Conservation (phyloP, 805 yeast species). For the Yamadazyma nakazawae region DNA sequence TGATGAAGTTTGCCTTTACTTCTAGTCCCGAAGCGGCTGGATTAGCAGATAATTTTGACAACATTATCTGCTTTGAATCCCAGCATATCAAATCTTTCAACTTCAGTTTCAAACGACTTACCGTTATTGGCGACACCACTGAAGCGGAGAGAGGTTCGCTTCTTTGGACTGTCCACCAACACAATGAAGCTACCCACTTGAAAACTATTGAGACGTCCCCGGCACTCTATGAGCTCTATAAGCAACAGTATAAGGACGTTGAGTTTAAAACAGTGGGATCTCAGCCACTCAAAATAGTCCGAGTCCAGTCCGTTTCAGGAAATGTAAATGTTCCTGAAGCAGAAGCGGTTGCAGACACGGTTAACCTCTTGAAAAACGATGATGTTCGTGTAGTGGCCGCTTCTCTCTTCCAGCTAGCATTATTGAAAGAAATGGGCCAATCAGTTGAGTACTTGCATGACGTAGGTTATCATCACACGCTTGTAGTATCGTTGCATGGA, state of each 20-base stretch:
- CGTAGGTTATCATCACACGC: slow-evolving; percentile 6
- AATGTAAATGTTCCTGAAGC: slow-evolving; percentile 12
- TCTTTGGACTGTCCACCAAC: not conserved
- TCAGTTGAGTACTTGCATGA: not conserved
- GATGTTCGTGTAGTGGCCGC: slow-evolving; percentile 8
- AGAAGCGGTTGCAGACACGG: slow-evolving; percentile 1
- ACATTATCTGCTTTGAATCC: slow-evolving; percentile 2
- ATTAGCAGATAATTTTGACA: slow-evolving; percentile 1
- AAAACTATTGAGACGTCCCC: not conserved
- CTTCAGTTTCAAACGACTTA: not conserved
- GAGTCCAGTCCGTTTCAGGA: not conserved
- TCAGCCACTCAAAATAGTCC: not conserved
- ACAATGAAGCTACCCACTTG: not conserved
- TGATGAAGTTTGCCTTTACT: slow-evolving; percentile 1
- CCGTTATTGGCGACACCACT: slow-evolving; percentile 1
- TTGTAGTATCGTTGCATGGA: slow-evolving; percentile 11
- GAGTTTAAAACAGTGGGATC: not conserved
- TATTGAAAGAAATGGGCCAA: slow-evolving; percentile 8
- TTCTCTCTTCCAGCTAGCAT: slow-evolving; percentile 11
- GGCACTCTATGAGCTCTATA: not conserved
- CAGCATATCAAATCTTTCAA: not conserved
- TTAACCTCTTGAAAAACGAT: not conserved
- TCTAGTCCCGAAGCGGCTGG: not conserved
- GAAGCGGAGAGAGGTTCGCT: slow-evolving; percentile 2
- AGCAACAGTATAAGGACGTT: not conserved